Evolutionary conservation across 106 monocot genomes (phyloP).

Genomic region (Agapanthus africanus): DNA sequence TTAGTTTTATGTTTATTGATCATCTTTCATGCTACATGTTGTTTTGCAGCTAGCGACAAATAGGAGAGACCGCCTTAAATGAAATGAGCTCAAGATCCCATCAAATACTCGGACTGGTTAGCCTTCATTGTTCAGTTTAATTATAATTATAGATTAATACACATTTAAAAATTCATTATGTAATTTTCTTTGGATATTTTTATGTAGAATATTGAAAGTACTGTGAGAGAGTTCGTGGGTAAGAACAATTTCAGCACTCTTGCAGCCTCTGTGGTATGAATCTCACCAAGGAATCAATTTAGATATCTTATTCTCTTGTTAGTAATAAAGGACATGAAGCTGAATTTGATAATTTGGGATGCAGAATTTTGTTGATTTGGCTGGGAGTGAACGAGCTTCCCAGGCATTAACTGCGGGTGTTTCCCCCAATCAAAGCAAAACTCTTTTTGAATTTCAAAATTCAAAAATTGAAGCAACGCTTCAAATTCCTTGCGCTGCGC

Average conservation of each 20-base stretch:
- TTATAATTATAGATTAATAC: not conserved
- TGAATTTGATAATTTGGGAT: constrained; percentile 6
- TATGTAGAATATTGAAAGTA: constrained; percentile 56
- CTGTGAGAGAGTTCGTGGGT: constrained; percentile 23
- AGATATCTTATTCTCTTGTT: not conserved
- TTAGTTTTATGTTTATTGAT: not conserved
- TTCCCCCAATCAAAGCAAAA: too few relatives aligned
- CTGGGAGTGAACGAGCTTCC: constrained; percentile 71
- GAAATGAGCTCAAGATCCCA: constrained; percentile 96
- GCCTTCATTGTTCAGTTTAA: constrained; percentile 1
- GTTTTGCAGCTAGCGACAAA: constrained; percentile 68
- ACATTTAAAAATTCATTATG: too few relatives aligned
- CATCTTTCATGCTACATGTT: not conserved
- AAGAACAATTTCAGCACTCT: constrained; percentile 40
- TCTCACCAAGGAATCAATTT: not conserved
- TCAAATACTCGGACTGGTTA: constrained; percentile 87
- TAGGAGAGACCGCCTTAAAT: constrained; percentile 84
- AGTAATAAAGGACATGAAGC: too few relatives aligned
- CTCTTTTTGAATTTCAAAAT: too few relatives aligned
- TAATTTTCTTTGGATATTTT: not conserved
- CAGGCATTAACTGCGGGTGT: constrained; percentile 56
- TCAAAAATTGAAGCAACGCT: too few relatives aligned
- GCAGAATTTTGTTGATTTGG: constrained; percentile 75
- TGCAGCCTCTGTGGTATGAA: constrained; percentile 58
- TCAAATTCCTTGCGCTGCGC: too few relatives aligned